phyloP scores from a whole-genome alignment of 495 filamentous ascomycete species.

The Penicillium cataractarum region DNA sequence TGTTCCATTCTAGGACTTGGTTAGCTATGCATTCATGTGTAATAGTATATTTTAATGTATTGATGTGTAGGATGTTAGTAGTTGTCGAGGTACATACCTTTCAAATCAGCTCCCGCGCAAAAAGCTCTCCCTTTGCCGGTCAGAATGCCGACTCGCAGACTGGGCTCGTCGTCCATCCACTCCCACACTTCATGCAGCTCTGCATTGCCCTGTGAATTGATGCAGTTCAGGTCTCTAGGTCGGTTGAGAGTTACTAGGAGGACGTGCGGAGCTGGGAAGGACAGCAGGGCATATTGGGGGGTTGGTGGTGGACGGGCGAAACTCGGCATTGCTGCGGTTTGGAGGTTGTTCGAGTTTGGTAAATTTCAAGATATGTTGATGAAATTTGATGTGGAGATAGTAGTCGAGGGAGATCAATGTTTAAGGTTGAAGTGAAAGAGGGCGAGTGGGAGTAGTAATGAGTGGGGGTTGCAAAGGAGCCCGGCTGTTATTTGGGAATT shows the following conservation, averaged over 20 bases:
- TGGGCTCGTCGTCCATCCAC: constrained; percentile 61
- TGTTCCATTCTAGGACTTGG: constrained; percentile 44
- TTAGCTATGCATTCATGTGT: constrained; percentile 5
- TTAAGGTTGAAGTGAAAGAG: not conserved
- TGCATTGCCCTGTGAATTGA: constrained; percentile 52
- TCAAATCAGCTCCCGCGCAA: constrained; percentile 63
- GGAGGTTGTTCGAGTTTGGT: not conserved
- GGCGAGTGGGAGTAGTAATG: not conserved
- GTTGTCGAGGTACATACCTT: constrained; percentile 34
- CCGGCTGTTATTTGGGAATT: constrained; percentile 13
- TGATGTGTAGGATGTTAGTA: not conserved
- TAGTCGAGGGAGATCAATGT: not conserved
- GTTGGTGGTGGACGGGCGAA: constrained; percentile 44
- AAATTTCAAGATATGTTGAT: not conserved
- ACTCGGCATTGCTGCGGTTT: constrained; percentile 19
- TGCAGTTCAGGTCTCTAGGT: constrained; percentile 52
- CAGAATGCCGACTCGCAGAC: constrained; percentile 56
- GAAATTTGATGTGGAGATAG: not conserved
- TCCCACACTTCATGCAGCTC: constrained; percentile 57
- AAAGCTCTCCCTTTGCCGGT: constrained; percentile 61
- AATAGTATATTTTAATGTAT: not conserved
- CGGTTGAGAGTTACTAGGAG: constrained; percentile 54
- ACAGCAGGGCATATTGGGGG: constrained; percentile 41
- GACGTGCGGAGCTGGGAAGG: constrained; percentile 52
- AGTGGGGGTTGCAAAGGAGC: not conserved